Evolutionary conservation across 2,329 filamentous ascomycete species (phyloP).

Genomic region (Hymenoscyphus repandus): DNA sequence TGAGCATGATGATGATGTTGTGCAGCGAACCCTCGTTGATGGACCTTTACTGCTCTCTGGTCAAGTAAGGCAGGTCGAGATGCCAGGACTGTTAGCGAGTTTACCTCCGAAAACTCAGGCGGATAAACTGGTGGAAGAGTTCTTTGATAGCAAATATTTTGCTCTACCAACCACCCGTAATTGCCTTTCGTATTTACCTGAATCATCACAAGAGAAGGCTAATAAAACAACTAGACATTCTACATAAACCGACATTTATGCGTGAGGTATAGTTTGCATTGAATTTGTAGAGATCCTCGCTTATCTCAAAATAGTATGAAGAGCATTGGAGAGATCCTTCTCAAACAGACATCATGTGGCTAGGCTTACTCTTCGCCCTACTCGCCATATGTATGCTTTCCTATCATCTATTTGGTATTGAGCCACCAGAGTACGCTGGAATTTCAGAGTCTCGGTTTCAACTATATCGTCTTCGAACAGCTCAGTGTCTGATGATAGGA

Average conservation of each 20-base stretch:
- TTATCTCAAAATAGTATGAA: slow-evolving; percentile 10
- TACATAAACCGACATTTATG: slow-evolving; percentile 79
- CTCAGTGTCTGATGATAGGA: slow-evolving; percentile 67
- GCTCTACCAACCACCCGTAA: slow-evolving; percentile 25
- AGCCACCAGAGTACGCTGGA: slow-evolving; percentile 67
- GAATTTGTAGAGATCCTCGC: not conserved
- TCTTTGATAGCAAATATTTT: slow-evolving; percentile 28
- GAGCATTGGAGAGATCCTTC: slow-evolving; percentile 64
- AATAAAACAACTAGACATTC: slow-evolving; percentile 46
- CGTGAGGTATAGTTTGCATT: slow-evolving; percentile 44
- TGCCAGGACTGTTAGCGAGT: slow-evolving; percentile 24
- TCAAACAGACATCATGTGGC: slow-evolving; percentile 68
- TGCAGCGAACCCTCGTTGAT: slow-evolving; percentile 19
- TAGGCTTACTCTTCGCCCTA: slow-evolving; percentile 70
- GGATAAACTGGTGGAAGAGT: slow-evolving; percentile 23
- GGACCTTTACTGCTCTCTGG: slow-evolving; percentile 26
- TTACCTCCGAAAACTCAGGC: slow-evolving; percentile 26
- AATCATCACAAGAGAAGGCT: not conserved
- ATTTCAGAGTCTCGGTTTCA: slow-evolving; percentile 49
- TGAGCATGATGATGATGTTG: slow-evolving; percentile 5
- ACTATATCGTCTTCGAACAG: slow-evolving; percentile 64
- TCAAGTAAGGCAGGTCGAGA: slow-evolving; percentile 23
- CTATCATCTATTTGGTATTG: slow-evolving; percentile 67
- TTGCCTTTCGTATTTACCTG: slow-evolving; percentile 5
- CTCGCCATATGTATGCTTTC: slow-evolving; percentile 71